Base-by-base conservation (phyloP, 1,139 yeast species). In the Pichia sp. region DNA sequence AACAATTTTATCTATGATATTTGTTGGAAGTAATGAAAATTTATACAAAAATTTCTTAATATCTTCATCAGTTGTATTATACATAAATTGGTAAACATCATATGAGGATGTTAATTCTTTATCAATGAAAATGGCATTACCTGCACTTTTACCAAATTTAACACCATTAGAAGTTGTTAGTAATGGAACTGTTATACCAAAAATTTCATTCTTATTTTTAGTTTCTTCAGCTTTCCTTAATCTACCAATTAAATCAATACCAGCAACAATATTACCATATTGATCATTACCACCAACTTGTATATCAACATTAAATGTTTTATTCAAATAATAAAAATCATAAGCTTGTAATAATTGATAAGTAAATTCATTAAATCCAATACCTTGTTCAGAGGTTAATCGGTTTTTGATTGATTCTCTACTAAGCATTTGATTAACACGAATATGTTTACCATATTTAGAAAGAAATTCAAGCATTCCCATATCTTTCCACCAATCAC, bases 261-360 rank as follows among this genome's bases (percentile, higher is more conserved):
- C 99, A 0, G 97, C 97, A 6, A 95, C 87, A 51, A 94, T 94
- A 58, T 92, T 92, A 1, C 99, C 99, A 92, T 97, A 92, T 64
- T 92, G 99, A 61, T 92, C 98, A 60, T 85, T 89, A 8, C 99
- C 99, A 16, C 99, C 99, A 26, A 94, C 79, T 65, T 92, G 97
- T 31, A 89, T 64, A 41, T 74, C 70, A 37, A 92, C 94, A 3
- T 70, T 66, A 34, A 77, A 68, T 16, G 74, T 62, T 38, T 73
- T 72, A 66, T 79, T 80, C 52, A 94, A 68, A 59, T 90, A 89
- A 76, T 85, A 89, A 60, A 89, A 94, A 61, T 92, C 99, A 62
- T 79, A 92, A 0, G 97, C 97, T 62, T 92, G 99, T 41, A 92
- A 66, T 22, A 92, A 71, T 61, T 92, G 99, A 63, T 92, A 92